Conservation (phyloP, 169 alveolate genomes). For the Cystoisospora suis region DNA sequence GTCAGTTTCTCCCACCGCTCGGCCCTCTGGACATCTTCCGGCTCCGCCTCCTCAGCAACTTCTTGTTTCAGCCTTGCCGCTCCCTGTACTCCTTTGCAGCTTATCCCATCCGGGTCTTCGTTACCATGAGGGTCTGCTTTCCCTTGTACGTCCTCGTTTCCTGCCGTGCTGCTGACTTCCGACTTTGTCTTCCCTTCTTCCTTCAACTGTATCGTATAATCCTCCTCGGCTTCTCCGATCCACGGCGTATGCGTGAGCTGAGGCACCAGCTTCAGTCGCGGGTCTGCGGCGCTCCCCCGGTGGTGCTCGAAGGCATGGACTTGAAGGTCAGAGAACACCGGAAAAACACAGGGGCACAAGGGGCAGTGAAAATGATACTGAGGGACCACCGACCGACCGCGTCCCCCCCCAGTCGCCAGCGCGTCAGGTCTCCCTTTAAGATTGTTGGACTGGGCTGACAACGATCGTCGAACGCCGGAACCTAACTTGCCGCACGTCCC, state of each 20-base stretch:
- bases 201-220: conserved; percentile 37
- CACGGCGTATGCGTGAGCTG: conserved; percentile 19
- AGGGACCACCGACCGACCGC: too few species aligned
- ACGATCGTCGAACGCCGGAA: too few species aligned
- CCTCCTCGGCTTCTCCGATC: conserved; percentile 6
- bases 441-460: too few species aligned
- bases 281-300: conserved; percentile 46
- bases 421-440: too few species aligned
- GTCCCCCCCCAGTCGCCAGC: too few species aligned
- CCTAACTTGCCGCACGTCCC: too few species aligned
- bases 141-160: background rate
- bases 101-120: background rate
- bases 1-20: too few species aligned
- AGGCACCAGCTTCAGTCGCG: conserved; percentile 33
- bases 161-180: background rate
- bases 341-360: conserved; percentile 1
- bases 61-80: background rate
- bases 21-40: background rate
- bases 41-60: background rate
- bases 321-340: background rate
- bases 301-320: conserved; percentile 28
- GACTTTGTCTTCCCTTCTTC: background rate
- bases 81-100: background rate
- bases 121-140: too few species aligned
- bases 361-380: conserved; percentile 54